Conservation (phyloP, 2,329 filamentous ascomycete genomes). For the Phaeosphaeria sp. region DNA sequence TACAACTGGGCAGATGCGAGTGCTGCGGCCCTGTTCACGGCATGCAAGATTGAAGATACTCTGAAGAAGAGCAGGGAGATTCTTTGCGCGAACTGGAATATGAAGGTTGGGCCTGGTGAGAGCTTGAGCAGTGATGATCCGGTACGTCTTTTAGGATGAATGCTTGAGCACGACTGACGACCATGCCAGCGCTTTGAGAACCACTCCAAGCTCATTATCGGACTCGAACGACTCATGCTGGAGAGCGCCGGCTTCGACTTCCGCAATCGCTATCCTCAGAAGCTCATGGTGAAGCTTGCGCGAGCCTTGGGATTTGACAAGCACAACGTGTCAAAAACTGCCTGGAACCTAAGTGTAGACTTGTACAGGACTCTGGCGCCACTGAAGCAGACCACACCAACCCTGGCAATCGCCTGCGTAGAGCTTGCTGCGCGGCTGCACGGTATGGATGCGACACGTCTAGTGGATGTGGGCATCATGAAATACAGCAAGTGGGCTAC, state of each 20-base stretch:
- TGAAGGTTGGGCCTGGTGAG: slow-evolving; percentile 74
- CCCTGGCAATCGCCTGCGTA: slow-evolving; percentile 81
- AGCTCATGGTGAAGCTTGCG: slow-evolving; percentile 80
- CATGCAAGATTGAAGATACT: slow-evolving; percentile 97
- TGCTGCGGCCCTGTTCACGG: slow-evolving; percentile 85
- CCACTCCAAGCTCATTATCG: slow-evolving; percentile 81
- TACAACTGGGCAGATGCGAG: slow-evolving; percentile 88
- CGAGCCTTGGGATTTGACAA: slow-evolving; percentile 64
- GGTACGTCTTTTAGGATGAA: slow-evolving; percentile 55
- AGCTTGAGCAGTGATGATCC: slow-evolving; percentile 80
- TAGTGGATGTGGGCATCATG: slow-evolving; percentile 50
- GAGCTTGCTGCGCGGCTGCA: slow-evolving; percentile 79
- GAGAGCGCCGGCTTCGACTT: slow-evolving; percentile 96
- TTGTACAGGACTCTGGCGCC: slow-evolving; percentile 93
- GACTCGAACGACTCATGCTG: slow-evolving; percentile 88
- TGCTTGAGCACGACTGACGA: slow-evolving; percentile 7
- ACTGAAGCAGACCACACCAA: slow-evolving; percentile 86
- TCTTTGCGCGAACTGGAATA: slow-evolving; percentile 85
- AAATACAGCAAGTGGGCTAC: slow-evolving; percentile 57
- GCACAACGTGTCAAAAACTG: slow-evolving; percentile 66
- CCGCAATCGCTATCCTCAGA: slow-evolving; percentile 85
- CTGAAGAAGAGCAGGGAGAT: slow-evolving; percentile 96
- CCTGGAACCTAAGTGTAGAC: slow-evolving; percentile 85
- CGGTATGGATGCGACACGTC: slow-evolving; percentile 61
- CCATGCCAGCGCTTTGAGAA: slow-evolving; percentile 74